Conservation (phyloP, 208 protist species). For the Trichomonas vaginalis region DNA sequence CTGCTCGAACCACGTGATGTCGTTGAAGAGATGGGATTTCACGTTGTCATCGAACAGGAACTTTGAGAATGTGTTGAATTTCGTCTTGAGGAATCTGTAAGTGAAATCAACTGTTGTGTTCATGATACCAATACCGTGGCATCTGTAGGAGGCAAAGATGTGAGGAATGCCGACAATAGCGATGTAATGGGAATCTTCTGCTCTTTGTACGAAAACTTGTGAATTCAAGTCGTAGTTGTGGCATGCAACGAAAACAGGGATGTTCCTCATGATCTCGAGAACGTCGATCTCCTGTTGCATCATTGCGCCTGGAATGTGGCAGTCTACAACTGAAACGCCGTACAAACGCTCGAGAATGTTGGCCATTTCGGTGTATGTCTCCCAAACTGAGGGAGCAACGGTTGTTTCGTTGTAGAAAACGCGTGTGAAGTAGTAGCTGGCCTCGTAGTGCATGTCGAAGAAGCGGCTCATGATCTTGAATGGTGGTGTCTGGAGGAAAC, state of each 20-base stretch:
- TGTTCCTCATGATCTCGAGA: constrained; percentile 83
- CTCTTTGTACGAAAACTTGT: constrained; percentile 75
- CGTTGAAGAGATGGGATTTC: constrained; percentile 47
- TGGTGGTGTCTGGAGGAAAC: background rate
- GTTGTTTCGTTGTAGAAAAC: constrained; percentile 1
- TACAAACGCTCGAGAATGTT: background rate
- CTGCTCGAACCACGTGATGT: constrained; percentile 22
- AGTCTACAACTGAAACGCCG: background rate
- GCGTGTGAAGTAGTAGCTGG: background rate
- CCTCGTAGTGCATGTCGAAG: background rate
- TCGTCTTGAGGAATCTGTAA: constrained; percentile 72
- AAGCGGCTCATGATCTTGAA: background rate
- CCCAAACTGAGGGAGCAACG: background rate
- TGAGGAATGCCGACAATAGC: constrained; percentile 79
- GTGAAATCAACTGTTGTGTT: constrained; percentile 91
- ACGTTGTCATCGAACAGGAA: constrained; percentile 90
- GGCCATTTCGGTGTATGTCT: constrained; percentile 12
- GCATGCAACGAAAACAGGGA: constrained; percentile 76
- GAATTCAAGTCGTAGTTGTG: constrained; percentile 91
- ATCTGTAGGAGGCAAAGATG: constrained; percentile 71
- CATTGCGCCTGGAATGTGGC: background rate
- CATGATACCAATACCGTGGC: constrained; percentile 87
- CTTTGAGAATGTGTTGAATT: constrained; percentile 71
- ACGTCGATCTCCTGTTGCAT: constrained; percentile 63
- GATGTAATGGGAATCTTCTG: constrained; percentile 60